Evolutionary conservation across 306 rosid genomes (phyloP), one percentile per base, ranked within the genome.

Genomic region (Quercus wislizeni): DNA sequence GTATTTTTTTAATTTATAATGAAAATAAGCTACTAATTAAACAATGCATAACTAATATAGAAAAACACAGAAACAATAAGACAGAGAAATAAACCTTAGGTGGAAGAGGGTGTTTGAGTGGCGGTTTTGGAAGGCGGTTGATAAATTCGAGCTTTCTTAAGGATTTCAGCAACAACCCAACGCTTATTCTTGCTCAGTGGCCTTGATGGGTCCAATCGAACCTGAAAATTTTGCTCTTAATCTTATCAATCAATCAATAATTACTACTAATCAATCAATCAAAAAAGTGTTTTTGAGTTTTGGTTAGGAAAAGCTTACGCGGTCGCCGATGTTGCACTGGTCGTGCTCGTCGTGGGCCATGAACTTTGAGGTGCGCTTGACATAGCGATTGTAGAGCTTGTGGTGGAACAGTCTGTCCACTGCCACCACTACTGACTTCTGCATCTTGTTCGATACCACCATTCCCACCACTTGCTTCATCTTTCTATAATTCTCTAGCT

Each of bases 391-490:
- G 80, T 86, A 92, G 63, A 91, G 9, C 46, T 90, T 91, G 88
- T 91, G 79, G 76, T 83, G 79, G 86, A 90, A 92, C 8, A 94
- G 80, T 74, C 97, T 88, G 31, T 94, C 94, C 72, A 94, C 98
- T 6, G 94, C 97, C 43, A 94, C 98, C 73, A 92, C 97, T 84
- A 92, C 98, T 4, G 98, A 92, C 49, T 94, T 92, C 90, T 94
- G 97, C 98, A 94, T 94, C 86, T 94, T 94, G 88, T 94, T 94
- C 8, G 98, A 94, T 25, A 94, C 92, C 78, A 94, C 98, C 88
- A 80, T 91, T 27, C 97, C 98, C 61, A 94, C 88, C 56, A 94
- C 94, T 62, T 83, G 87, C 94, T 92, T 94, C 98, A 94, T 94
- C 85, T 83, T 6, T 20, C 15, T 25, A 41, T 43, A 41, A 28